Conservation (phyloP, 2,329 filamentous ascomycete genomes). For the Alternaria sp. region DNA sequence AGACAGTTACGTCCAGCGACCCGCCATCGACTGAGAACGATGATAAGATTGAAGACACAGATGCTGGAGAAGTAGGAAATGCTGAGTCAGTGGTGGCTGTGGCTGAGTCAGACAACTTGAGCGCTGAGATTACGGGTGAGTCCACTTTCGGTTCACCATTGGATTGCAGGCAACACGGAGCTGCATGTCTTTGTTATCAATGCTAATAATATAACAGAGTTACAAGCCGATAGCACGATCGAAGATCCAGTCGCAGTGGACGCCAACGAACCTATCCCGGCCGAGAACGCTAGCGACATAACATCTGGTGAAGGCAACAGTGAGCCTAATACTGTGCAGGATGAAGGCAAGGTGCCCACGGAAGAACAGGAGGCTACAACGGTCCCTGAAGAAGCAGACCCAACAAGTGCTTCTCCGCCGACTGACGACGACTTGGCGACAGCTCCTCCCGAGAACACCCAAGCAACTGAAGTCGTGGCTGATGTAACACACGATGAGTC, state of each 20-base stretch:
- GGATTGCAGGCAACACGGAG: not conserved
- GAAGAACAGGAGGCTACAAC: not conserved
- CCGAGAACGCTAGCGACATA: not conserved
- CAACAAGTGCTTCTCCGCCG: not conserved
- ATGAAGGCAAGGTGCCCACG: not conserved
- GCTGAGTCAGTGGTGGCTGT: not conserved
- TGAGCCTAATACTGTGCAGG: not conserved
- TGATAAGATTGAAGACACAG: not conserved
- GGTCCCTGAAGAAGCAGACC: not conserved
- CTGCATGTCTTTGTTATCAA: not conserved
- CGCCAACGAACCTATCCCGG: not conserved
- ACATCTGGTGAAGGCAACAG: not conserved
- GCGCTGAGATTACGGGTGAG: constrained; percentile 7
- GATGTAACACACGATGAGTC: constrained; percentile 1
- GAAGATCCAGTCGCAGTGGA: constrained; percentile 1
- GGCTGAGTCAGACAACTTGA: not conserved
- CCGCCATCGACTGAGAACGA: constrained; percentile 4
- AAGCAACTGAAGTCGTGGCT: not conserved
- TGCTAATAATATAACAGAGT: constrained; percentile 7
- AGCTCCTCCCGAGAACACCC: not conserved
- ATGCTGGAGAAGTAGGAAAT: not conserved
- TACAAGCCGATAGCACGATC: not conserved
- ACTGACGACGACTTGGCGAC: not conserved
- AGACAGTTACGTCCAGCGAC: not conserved
- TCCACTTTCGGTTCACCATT: not conserved